Percentiles rank a stretch among this genome's conserved stretches.
Conservation (phyloP, 2,329 filamentous ascomycete species). For the Penicillium corylophilum region DNA sequence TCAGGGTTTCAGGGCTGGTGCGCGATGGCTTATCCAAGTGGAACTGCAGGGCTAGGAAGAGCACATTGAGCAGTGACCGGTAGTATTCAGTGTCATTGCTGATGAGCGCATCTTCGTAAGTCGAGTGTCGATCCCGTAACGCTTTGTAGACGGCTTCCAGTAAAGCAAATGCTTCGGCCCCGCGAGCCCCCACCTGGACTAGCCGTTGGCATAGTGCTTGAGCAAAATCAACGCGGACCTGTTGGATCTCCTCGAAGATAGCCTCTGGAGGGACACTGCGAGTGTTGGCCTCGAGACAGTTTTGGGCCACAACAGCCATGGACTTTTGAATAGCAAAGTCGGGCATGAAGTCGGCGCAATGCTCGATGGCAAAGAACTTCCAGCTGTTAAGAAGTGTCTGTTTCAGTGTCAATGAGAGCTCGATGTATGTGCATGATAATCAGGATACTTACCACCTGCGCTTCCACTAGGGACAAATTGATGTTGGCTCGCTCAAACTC, state of each 20-base stretch:
- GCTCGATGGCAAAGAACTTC: slow-evolving; percentile 82
- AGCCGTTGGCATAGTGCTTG: slow-evolving; percentile 80
- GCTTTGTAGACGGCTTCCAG: slow-evolving; percentile 62
- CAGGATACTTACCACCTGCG: slow-evolving; percentile 68
- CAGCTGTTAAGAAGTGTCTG: slow-evolving; percentile 82
- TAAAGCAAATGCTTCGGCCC: slow-evolving; percentile 53
- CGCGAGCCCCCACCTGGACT: slow-evolving; percentile 55
- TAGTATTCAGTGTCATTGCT: slow-evolving; percentile 68
- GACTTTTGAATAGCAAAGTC: slow-evolving; percentile 62
- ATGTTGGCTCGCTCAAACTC: slow-evolving; percentile 86
- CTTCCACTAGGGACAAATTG: slow-evolving; percentile 88
- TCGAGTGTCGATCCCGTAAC: slow-evolving; percentile 53
- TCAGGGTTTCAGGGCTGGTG: slow-evolving; percentile 34
- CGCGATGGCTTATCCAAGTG: slow-evolving; percentile 39
- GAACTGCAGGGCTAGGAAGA: slow-evolving; percentile 75
- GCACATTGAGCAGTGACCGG: slow-evolving; percentile 75
- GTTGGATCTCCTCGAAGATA: slow-evolving; percentile 76
- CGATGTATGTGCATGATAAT: not conserved
- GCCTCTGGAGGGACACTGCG: slow-evolving; percentile 69
- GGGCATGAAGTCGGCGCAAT: slow-evolving; percentile 63
- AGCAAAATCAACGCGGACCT: slow-evolving; percentile 74
- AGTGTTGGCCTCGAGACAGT: slow-evolving; percentile 77
- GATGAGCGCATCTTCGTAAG: slow-evolving; percentile 60
- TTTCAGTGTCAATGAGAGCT: slow-evolving; percentile 27
- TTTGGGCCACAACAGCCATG: slow-evolving; percentile 71